Percentiles rank a stretch among this genome's conserved stretches.
These are phyloP conservation scores for Paxillus involutus DNA, from an alignment of 768 basidiomycete species.

Conservation along the genomic window DNA sequence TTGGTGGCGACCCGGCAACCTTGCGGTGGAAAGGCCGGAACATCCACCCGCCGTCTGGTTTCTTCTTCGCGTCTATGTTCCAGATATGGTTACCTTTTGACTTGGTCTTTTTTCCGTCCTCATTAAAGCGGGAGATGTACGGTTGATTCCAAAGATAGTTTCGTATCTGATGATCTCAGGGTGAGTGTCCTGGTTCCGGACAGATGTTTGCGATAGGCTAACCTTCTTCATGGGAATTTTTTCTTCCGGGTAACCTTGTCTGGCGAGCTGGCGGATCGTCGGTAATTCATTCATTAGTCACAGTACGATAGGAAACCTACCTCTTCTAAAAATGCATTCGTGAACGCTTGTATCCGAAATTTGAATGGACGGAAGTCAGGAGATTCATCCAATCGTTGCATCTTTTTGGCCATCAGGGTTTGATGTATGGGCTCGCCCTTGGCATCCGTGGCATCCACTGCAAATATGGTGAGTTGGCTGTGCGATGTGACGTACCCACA, in stretches of 20 bases:
- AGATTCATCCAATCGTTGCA: constrained; percentile 95
- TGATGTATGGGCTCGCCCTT: constrained; percentile 99
- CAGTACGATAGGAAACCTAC: constrained; percentile 38
- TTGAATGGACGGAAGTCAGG: constrained; percentile 98
- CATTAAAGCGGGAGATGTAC: constrained; percentile 95
- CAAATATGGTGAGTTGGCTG: constrained; percentile 18
- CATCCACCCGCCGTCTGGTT: constrained; percentile 72
- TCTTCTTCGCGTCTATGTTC: constrained; percentile 95
- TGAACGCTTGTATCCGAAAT: constrained; percentile 98
- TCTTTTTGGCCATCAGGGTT: constrained; percentile 98
- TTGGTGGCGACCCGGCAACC: constrained; percentile 80
- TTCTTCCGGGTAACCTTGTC: constrained; percentile 87
- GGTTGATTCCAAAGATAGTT: constrained; percentile 96
- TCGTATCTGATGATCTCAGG: constrained; percentile 59
- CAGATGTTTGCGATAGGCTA: constrained; percentile 19
- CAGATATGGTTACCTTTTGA: constrained; percentile 99
- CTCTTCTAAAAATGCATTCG: constrained; percentile 92
- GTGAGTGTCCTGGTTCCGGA: constrained; percentile 8
- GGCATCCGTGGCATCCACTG: constrained; percentile 89
- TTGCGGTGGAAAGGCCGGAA: constrained; percentile 89
- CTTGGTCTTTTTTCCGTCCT: constrained; percentile 98
- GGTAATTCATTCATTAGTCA: constrained; percentile 1
- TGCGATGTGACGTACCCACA: constrained; percentile 6
- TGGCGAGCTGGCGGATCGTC: constrained; percentile 57
- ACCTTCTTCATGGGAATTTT: constrained; percentile 98